Conservation (phyloP, 1,284 basidiomycete species). For the Ustilago hordei region DNA sequence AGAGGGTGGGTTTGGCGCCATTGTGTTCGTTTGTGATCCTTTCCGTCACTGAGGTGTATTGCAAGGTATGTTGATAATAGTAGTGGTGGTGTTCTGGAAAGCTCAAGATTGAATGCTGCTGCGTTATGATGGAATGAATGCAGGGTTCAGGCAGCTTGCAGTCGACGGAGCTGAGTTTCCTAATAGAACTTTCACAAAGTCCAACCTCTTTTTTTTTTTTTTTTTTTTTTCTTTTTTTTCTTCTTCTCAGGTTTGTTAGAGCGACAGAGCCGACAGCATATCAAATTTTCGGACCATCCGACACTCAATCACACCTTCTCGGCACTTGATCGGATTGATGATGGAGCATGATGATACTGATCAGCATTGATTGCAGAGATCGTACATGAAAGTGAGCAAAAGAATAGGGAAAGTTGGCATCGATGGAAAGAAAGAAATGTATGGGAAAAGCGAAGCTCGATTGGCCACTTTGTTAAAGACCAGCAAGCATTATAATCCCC, state of each 20-base stretch:
- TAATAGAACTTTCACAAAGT: slow-evolving; percentile 6
- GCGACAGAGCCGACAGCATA: background rate
- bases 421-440: slow-evolving; percentile 16
- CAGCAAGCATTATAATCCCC: slow-evolving; percentile 55
- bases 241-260: background rate
- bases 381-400: background rate
- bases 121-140: slow-evolving; percentile 10
- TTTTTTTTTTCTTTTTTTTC: background rate
- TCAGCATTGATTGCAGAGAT: background rate
- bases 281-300: background rate
- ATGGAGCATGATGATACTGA: too few species aligned
- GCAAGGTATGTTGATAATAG: background rate
- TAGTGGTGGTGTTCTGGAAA: background rate
- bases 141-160: slow-evolving; percentile 18
- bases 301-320: background rate
- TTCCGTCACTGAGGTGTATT: background rate
- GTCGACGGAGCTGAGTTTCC: background rate
- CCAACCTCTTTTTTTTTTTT: background rate
- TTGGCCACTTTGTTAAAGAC: slow-evolving; percentile 35
- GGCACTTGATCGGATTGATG: too few species aligned
- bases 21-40: background rate
- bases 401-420: background rate
- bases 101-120: background rate
- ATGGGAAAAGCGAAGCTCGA: slow-evolving; percentile 55
- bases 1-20: slow-evolving; percentile 1